Evolutionary conservation across 441 rosid genomes (phyloP), one percentile per base, ranked within the genome.

Genomic region (Croton setiger): DNA sequence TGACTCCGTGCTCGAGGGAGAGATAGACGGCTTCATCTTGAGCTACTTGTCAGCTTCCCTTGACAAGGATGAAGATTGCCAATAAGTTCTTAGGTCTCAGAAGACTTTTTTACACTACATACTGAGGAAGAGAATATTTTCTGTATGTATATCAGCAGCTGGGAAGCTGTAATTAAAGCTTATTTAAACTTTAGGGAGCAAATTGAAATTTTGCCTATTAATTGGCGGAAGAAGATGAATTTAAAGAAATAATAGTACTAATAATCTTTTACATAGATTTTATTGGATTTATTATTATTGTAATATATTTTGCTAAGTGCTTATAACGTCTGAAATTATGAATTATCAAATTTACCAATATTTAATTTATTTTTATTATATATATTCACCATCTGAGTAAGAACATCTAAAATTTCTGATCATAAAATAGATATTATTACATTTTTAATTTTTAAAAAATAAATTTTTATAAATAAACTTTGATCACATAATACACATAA

Each of bases 1-100:
- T 39, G 95, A 95, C 71, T 85, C 96, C 7, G 93, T 95, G 39
- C 92, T 95, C n/a, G 95, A 88, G 66, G 99, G 98, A 75, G 95
- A 89, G 72, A 78, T 93, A n/a, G 97, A 93, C 70, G 92, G 84
- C 70, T 93, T 93, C 79, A 85, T 93, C 66, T 71, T 86, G 82
- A 86, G 96, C 86, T 90, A 85, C 76, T 80, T 92, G 72, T 92
- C 97, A 45, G 79, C 93, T 76, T 86, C 84, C 41, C 62, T 87
- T 64, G 98, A 92, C 73, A 80, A 84, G 75, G 86, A 78, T 48
- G 88, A 83, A 67, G 80, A 55, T 14, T 70, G 61, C 41, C 66
- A 1, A 10, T 75, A 64, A 74, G 60, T 12, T 15, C 44, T 51
- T 35, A 35, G 65, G 18, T 64, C 23, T 23, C 43, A 55, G 9